These are phyloP conservation scores for Macrotyloma uniflorum DNA, from an alignment of 306 rosid genomes.

Conservation along the genomic window DNA sequence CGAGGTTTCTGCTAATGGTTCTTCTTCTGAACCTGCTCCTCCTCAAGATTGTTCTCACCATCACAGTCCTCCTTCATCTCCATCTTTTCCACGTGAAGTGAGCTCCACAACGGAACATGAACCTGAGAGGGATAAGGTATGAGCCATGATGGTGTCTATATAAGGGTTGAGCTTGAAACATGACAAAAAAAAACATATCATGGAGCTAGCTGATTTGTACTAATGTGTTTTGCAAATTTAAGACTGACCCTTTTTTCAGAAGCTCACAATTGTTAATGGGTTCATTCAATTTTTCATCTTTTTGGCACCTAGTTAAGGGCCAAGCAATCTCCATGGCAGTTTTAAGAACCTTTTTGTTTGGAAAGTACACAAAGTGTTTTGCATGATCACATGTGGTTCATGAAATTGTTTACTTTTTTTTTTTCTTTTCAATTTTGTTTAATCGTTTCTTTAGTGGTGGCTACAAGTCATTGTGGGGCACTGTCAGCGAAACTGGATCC, in stretches of 20 bases:
- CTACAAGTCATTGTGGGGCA: constrained; percentile 26
- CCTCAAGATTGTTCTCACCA: constrained; percentile 19
- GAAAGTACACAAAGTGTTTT: constrained; percentile 1
- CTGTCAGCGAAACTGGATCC: constrained; percentile 24
- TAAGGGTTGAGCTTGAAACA: background rate
- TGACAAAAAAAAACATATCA: background rate
- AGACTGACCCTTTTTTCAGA: constrained; percentile 41
- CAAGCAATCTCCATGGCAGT: constrained; percentile 26
- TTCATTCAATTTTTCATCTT: constrained; percentile 20
- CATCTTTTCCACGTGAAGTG: constrained; percentile 44
- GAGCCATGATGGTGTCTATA: constrained; percentile 16
- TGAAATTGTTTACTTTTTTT: background rate
- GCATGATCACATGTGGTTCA: constrained; percentile 6
- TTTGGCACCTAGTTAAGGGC: background rate
- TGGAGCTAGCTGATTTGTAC: background rate
- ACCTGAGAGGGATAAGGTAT: constrained; percentile 52
- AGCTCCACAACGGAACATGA: constrained; percentile 28
- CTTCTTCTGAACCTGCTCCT: constrained; percentile 26
- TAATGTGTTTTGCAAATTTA: constrained; percentile 31
- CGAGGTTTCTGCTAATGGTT: constrained; percentile 17
- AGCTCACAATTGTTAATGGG: constrained; percentile 36
- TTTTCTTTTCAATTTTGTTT: background rate
- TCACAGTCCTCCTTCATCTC: constrained; percentile 42
- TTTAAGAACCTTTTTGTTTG: constrained; percentile 4
- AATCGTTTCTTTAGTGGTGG: constrained; percentile 11